phyloP scores from a whole-genome alignment of 2,329 filamentous ascomycete genomes.

The Colletotrichum godetiae region DNA sequence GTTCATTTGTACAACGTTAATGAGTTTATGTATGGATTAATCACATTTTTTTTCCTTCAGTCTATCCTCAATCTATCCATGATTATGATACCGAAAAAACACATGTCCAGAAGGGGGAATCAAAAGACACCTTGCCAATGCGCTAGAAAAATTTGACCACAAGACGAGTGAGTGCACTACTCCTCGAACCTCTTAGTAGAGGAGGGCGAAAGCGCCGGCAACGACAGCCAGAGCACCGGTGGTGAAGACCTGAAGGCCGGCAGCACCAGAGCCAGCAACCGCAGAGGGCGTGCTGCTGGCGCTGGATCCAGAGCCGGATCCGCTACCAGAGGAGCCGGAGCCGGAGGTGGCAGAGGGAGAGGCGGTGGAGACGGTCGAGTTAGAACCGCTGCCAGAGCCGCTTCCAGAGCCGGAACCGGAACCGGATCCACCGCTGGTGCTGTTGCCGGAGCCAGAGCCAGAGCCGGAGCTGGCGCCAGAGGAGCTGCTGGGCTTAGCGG shows the following conservation, averaged over 20 bases:
- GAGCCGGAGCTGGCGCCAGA: constrained; percentile 34
- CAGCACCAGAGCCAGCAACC: constrained; percentile 23
- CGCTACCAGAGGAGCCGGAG: constrained; percentile 31
- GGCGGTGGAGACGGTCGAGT: constrained; percentile 23
- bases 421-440: constrained; percentile 3
- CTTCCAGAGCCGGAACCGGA: constrained; percentile 24
- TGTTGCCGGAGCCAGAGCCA: constrained; percentile 4
- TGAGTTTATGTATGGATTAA: constrained; percentile 19
- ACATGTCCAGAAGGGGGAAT: constrained; percentile 27
- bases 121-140: constrained; percentile 29
- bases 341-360: constrained; percentile 32
- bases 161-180: not conserved
- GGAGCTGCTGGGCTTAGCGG: constrained; percentile 32
- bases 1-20: not conserved
- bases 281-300: constrained; percentile 18
- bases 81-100: constrained; percentile 31
- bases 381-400: constrained; percentile 32
- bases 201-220: constrained; percentile 35
- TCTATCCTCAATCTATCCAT: constrained; percentile 35
- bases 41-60: constrained; percentile 30
- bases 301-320: constrained; percentile 36
- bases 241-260: constrained; percentile 28
- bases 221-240: constrained; percentile 36
- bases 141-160: constrained; percentile 24
- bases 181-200: constrained; percentile 30